Percentiles rank a stretch among this genome's conserved stretches.
Conservation (phyloP, 805 yeast genomes). For the Ogataea thermomethanolica region DNA sequence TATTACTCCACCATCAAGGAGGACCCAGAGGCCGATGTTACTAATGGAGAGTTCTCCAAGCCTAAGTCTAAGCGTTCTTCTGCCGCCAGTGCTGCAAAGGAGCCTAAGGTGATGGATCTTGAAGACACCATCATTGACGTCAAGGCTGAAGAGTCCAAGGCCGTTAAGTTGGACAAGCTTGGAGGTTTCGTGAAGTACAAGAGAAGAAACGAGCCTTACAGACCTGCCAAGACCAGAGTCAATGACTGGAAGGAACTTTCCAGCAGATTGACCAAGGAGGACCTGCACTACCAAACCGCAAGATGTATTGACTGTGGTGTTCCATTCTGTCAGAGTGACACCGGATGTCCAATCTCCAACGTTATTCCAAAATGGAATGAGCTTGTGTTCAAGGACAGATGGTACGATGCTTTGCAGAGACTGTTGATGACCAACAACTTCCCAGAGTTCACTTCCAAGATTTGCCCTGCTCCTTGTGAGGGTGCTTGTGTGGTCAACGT, state of each 20-base stretch:
- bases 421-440: slow-evolving; percentile 94
- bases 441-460: slow-evolving; percentile 98
- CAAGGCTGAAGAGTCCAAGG: slow-evolving; percentile 59
- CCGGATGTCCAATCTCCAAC: slow-evolving; percentile 97
- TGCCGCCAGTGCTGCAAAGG: slow-evolving; percentile 37
- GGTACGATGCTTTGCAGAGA: slow-evolving; percentile 91
- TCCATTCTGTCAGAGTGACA: slow-evolving; percentile 96
- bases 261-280: slow-evolving; percentile 75
- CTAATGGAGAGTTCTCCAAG: slow-evolving; percentile 80
- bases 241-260: slow-evolving; percentile 93
- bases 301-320: slow-evolving; percentile 99
- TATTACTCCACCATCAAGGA: slow-evolving; percentile 71
- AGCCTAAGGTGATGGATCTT: slow-evolving; percentile 84
- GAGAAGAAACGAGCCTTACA: slow-evolving; percentile 82
- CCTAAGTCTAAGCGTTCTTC: slow-evolving; percentile 40
- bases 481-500: slow-evolving; percentile 85
- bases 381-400: slow-evolving; percentile 87
- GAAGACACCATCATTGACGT: slow-evolving; percentile 83
- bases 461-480: slow-evolving; percentile 99
- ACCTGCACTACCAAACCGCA: slow-evolving; percentile 87
- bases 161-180: slow-evolving; percentile 67
- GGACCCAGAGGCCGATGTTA: slow-evolving; percentile 80
- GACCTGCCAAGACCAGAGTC: slow-evolving; percentile 71
- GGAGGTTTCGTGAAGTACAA: slow-evolving; percentile 93
- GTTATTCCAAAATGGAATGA: slow-evolving; percentile 98